Conservation (phyloP, 108 stramenopile genomes). For the Poteriospumella lacustris region DNA sequence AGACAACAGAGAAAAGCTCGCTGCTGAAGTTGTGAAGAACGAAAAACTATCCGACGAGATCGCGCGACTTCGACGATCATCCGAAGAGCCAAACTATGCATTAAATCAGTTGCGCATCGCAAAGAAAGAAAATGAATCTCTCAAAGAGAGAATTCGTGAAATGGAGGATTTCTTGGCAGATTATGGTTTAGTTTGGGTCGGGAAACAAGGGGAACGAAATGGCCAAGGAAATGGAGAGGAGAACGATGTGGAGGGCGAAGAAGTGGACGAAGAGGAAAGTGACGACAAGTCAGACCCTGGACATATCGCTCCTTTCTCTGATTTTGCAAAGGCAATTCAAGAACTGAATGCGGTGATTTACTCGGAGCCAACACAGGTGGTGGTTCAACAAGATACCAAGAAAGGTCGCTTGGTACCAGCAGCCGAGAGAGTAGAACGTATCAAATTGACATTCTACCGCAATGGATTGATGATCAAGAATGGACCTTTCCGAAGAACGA, state of each 20-base stretch:
- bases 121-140: conserved; percentile 25
- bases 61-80: neutral
- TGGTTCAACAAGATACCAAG: conserved; percentile 17
- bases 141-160: conserved; percentile 23
- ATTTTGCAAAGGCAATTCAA: neutral
- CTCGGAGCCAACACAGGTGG: neutral
- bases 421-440: neutral
- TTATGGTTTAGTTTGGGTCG: conserved; percentile 53
- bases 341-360: conserved; percentile 21
- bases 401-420: neutral
- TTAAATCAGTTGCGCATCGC: neutral
- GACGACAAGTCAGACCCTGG: too few relatives aligned
- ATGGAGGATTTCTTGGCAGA: conserved; percentile 44
- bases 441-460: conserved; percentile 15
- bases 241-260: neutral
- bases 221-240: neutral
- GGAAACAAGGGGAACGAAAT: conserved; percentile 8
- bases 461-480: conserved; percentile 36
- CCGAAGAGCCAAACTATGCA: neutral
- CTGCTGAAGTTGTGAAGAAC: neutral
- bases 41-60: neutral
- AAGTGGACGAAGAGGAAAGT: too few relatives aligned
- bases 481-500: conserved; percentile 27
- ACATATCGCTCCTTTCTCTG: too few relatives aligned
- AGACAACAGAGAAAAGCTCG: neutral